Evolutionary conservation across 192 early-diverging fungal genomes (phyloP), one percentile per base, ranked within the genome.

Genomic region (Entophlyctis luteolus): DNA sequence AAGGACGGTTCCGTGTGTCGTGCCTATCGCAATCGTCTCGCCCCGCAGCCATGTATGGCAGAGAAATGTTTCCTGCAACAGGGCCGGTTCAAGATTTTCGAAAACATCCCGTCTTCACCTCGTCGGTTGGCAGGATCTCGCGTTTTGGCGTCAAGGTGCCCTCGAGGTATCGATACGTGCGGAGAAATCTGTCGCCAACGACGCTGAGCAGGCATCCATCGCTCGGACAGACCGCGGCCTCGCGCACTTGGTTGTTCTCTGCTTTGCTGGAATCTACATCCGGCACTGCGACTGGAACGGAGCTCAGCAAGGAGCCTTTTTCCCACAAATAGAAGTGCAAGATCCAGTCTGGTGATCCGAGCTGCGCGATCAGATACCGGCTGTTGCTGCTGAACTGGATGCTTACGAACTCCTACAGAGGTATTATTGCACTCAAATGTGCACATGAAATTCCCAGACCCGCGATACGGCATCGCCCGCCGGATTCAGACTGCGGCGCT

Each of bases 311-410:
- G 48, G 78, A 79, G 0, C 77, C 79, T 55, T 83, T 83, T 60
- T 85, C 84, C 84, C 84, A 85, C n/a, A 70, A 36, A 39, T 69
- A 85, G 46, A 70, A 83, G 48, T 77, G 75, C 33, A 85, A 63
- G 2, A 71, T 62, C 75, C 79, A 81, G 47, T 83, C 79, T 16
- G 84, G 83, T 3, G 50, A 67, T 14, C 78, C 77, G 4, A 62
- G 32, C 46, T 78, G 77, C 12, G 80, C 79, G 10, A 70, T 72
- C 22, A 85, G 45, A 55, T 81, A 83, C 38, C 78, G 77, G 18
- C 75, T 71, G 72, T 85, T 81, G 29, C 70, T 65, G 0, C 79
- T 81, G 48, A 85, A 85, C 0, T 72, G 53, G 25, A 85, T 28
- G 29, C 67, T 54, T 18, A 68, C 36, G 46, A 85, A 83, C 39